These are phyloP conservation scores for Scleroderma bovista DNA, from an alignment of 768 basidiomycete species.

Conservation along the genomic window DNA sequence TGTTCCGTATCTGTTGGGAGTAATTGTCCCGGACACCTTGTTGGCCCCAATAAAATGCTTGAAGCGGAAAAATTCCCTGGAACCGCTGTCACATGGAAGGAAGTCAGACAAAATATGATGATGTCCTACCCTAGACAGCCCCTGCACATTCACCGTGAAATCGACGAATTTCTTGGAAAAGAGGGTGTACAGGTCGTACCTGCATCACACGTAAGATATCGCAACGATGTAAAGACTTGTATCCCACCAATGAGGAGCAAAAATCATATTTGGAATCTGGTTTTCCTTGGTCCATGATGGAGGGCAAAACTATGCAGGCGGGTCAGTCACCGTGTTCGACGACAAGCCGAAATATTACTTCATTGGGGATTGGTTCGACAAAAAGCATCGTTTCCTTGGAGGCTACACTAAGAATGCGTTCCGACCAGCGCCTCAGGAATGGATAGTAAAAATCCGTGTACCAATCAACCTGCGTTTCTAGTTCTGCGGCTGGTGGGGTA, in stretches of 20 bases:
- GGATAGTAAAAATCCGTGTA: slow-evolving; percentile 83
- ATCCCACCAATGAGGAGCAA: slow-evolving; percentile 66
- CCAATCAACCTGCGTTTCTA: slow-evolving; percentile 62
- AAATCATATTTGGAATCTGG: slow-evolving; percentile 59
- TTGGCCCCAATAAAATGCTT: slow-evolving; percentile 86
- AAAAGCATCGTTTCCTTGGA: slow-evolving; percentile 60
- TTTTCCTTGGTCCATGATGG: slow-evolving; percentile 65
- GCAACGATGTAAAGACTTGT: slow-evolving; percentile 3
- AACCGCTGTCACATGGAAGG: slow-evolving; percentile 6
- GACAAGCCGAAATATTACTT: slow-evolving; percentile 42
- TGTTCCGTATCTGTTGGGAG: slow-evolving; percentile 70
- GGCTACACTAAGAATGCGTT: slow-evolving; percentile 45
- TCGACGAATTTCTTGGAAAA: slow-evolving; percentile 81
- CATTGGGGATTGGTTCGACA: slow-evolving; percentile 89
- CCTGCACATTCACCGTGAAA: slow-evolving; percentile 92
- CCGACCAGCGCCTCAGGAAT: slow-evolving; percentile 63
- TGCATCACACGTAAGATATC: slow-evolving; percentile 20
- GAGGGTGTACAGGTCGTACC: slow-evolving; percentile 90
- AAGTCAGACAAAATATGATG: neutral
- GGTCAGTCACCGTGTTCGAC: slow-evolving; percentile 2
- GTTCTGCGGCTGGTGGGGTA: slow-evolving; percentile 1
- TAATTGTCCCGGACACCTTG: slow-evolving; percentile 79
- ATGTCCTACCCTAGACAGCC: slow-evolving; percentile 66
- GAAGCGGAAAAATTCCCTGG: slow-evolving; percentile 81
- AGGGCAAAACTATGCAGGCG: slow-evolving; percentile 64